Base-by-base conservation (phyloP, 257 asterid genomes). In the Mentha longifolia region DNA sequence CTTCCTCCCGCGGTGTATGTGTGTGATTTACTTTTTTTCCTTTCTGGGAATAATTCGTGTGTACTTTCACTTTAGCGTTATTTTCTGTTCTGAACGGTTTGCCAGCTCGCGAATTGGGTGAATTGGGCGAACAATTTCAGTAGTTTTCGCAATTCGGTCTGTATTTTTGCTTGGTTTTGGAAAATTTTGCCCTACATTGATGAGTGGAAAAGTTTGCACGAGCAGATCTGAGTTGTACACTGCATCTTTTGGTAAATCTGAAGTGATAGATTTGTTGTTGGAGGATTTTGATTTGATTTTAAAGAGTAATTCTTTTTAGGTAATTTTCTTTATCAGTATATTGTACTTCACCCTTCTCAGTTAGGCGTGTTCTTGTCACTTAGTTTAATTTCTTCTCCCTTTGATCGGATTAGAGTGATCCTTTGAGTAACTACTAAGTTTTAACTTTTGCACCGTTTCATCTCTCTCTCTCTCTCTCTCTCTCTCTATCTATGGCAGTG, bases 141-240 rank as follows among this genome's bases (percentile, higher is more conserved):
- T 55, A 2, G 42, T 16, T 35, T 61, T 10, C 13, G 42, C 10
- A 11, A 47, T 65, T 65, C 19, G 5, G 37, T 61, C 64, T 37
- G 39, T 74, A 33, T 57, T 63, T 65, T 37, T 49, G 10, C 14
- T 69, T 33, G 59, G 42, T 67, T 74, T 61, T 30, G 69, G 50
- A 67, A 39, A 35, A 13, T 0, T 25, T 63, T 68, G 62, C 60
- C 19, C 43, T 20, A 22, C 61, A 57, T 71, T 74, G 25, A 30
- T 25, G 15, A 63, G 46, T 51, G 73, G 43, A 59, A 9, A 25
- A 28, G 49, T 74, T 67, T 66, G 65, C 17, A 35, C 28, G 5
- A 43, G 71, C 58, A 54, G 82, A 77, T 83, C 84, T 79, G 82
- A 57, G 74, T 57, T 67, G 74, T 50, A 28, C 16, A 7, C 17